These are phyloP conservation scores for Brettanomyces anomalus DNA, from an alignment of 805 yeast species.

Conservation along the genomic window DNA sequence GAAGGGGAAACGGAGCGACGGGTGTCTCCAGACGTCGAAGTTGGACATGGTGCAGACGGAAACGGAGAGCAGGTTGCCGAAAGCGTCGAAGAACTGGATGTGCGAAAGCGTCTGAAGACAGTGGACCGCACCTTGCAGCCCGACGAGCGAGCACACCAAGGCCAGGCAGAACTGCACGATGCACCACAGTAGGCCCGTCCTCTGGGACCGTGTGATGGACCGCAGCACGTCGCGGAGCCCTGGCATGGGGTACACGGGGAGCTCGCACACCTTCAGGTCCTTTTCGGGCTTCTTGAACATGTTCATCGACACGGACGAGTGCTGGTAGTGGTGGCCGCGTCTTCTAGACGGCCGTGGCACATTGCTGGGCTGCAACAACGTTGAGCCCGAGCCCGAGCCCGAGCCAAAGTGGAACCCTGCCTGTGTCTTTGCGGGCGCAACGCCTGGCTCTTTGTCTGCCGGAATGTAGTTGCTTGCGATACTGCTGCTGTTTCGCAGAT, in stretches of 20 bases:
- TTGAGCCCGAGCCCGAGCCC: neutral
- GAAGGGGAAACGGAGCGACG: conserved; percentile 80
- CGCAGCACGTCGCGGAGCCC: conserved; percentile 50
- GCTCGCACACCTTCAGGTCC: conserved; percentile 52
- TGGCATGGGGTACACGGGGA: conserved; percentile 67
- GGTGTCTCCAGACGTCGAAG: conserved; percentile 83
- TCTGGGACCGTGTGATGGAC: conserved; percentile 52
- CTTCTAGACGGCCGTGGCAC: conserved; percentile 55
- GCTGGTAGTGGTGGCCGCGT: conserved; percentile 92
- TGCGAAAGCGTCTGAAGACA: conserved; percentile 77
- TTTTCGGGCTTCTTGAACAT: conserved; percentile 87
- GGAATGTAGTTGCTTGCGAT: neutral
- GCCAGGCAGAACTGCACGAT: conserved; percentile 47
- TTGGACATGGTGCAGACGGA: conserved; percentile 77
- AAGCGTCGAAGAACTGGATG: conserved; percentile 75
- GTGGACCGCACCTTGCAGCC: conserved; percentile 47
- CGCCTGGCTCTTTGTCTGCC: no score
- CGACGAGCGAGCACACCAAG: conserved; percentile 46
- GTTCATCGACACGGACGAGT: conserved; percentile 93
- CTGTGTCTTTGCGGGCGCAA: no score
- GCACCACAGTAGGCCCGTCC: conserved; percentile 51
- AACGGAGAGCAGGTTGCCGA: conserved; percentile 63
- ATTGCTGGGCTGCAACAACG: no score
- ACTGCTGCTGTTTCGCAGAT: neutral
- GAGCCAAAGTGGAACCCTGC: neutral